Evolutionary conservation across 2,329 filamentous ascomycete genomes (phyloP), one percentile per base, ranked within the genome.

Genomic region (Xylariales sp.): DNA sequence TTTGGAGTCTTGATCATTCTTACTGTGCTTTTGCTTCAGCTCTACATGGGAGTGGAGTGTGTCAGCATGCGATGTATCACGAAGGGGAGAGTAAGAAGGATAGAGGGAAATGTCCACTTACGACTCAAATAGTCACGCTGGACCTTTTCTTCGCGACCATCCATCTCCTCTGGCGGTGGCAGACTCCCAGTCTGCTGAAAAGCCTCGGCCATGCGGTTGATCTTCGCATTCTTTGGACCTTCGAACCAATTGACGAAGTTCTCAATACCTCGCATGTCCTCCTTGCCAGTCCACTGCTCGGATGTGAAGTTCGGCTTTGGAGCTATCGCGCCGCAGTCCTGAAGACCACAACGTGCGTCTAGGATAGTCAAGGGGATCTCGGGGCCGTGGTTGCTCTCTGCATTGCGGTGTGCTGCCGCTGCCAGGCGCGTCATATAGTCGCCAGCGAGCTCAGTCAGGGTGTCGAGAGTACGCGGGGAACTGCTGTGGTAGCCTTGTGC

Each of bases 21-120:
- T 94, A 66, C 84, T 89, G 62, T 95, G 87, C 58, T 94, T 95
- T 66, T 90, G 93, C 64, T 95, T 96, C 31, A 97, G 69, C 4
- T 82, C 85, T 86, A 50, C 12, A 84, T 62, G 22, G 69, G 71
- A n/a, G n/a, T n/a, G 70, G 46, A 31, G 46, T 41, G 55, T 25
- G 35, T 57, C 40, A 55, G 39, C 19, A 29, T 36, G 14, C 4
- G 18, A 38, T 5, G n/a, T 35, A 28, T 28, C 28, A 15, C 18
- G 33, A 35, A 37, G 12, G 38, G 19, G 20, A 16, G 10, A 20
- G 8, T 38, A n/a, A n/a, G n/a, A n/a, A n/a, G n/a, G n/a, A n/a
- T n/a, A n/a, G n/a, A 7, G 29, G 8, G 8, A 10, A 32, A 7
- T 32, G 29, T 32, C n/a, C 19, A 58, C 72, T 56, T 51, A 84